Percentiles rank a stretch among this genome's conserved stretches.
Evolutionary conservation across 306 rosid species (phyloP).

Genomic region (Begonia loranthoides): DNA sequence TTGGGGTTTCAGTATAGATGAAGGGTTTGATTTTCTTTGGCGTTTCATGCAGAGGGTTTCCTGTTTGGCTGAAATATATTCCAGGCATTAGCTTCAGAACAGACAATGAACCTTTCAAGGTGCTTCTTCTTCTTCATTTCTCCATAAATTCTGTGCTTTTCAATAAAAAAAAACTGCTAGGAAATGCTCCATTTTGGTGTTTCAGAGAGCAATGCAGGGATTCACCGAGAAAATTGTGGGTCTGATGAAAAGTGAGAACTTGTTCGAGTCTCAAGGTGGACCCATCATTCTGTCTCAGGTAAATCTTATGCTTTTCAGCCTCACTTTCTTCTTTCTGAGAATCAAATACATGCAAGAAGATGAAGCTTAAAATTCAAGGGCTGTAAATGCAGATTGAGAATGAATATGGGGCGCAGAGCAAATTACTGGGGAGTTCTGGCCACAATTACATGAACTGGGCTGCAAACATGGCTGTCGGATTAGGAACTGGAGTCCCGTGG

Average conservation of each 20-base stretch:
- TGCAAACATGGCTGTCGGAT: constrained; percentile 90
- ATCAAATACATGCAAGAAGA: no score
- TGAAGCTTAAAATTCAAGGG: not conserved
- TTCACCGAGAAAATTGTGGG: constrained; percentile 94
- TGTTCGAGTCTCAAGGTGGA: constrained; percentile 94
- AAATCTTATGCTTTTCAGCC: constrained; percentile 1
- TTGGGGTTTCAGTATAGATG: not conserved
- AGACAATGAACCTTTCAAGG: constrained; percentile 98
- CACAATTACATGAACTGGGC: constrained; percentile 87
- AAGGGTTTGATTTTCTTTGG: not conserved
- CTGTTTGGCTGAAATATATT: constrained; percentile 97
- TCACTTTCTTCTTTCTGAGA: not conserved
- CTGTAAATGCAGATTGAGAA: constrained; percentile 69
- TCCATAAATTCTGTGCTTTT: not conserved
- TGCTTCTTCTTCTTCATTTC: constrained; percentile 11
- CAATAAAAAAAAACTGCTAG: not conserved
- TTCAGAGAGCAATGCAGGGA: constrained; percentile 93
- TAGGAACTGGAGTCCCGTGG: constrained; percentile 96
- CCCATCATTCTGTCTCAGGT: constrained; percentile 99
- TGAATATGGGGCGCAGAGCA: constrained; percentile 85
- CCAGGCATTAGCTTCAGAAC: constrained; percentile 98
- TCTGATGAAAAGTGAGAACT: constrained; percentile 77
- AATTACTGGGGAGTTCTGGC: constrained; percentile 70
- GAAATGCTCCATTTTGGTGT: constrained; percentile 8
- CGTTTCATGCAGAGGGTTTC: constrained; percentile 68